Evolutionary conservation across 2,329 filamentous ascomycete genomes (phyloP), one percentile per base, ranked within the genome.

Genomic region (Trichoderma sp.): DNA sequence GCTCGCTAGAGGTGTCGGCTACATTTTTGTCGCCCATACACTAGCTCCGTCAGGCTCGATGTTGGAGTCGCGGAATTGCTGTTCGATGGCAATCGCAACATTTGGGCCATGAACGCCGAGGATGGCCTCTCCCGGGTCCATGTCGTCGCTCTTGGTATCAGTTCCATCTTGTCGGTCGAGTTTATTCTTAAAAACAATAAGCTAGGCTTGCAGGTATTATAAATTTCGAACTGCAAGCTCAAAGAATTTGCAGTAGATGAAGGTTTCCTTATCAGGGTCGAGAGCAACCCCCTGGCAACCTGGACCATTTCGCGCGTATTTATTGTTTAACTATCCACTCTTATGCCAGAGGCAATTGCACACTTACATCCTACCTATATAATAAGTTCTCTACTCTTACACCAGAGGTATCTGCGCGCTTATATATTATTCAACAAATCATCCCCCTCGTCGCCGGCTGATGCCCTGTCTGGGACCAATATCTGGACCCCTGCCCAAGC

Each of bases 161-260:
- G n/a, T 43, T 43, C 17, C 4, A 9, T n/a, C 39, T 43, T 0
- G 0, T 43, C 4, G 3, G 8, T n/a, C 3, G 39, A 9, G 7
- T 9, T n/a, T 17, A 2, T 43, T n/a, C 3, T 43, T n/a, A 2
- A n/a, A 7, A 43, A 43, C 39, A 9, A 43, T 17, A n/a, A 43
- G 17, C 9, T 43, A 0, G 17, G 39, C 15, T 43, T 43, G 17
- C 17, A n/a, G 39, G 5, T 9, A 43, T n/a, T 9, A n/a, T n/a
- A n/a, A n/a, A n/a, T 43, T 43, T 43, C 39, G 3, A n/a, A 7
- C 39, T n/a, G 39, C 17, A 43, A 43, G 39, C 39, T 43, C 39
- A 9, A 4, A 7, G 4, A 17, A n/a, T 9, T n/a, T 43, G 17
- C 39, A n/a, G 17, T n/a, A 43, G 17, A 43, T n/a, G 1, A 43